Evolutionary conservation across 2,329 filamentous ascomycete genomes (phyloP).

Genomic region (Alternaria novae-zelandiae): DNA sequence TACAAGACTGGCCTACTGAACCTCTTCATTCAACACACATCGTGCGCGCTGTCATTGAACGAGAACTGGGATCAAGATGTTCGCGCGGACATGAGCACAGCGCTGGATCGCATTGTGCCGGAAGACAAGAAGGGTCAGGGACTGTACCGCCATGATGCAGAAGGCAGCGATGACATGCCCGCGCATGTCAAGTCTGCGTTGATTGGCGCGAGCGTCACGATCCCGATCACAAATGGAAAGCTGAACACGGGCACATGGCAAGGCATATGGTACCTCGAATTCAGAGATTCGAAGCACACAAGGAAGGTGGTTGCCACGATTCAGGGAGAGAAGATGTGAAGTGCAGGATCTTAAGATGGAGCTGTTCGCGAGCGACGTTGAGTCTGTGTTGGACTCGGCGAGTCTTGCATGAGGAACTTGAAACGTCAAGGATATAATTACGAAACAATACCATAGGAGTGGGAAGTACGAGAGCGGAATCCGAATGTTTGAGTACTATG

Average conservation of each 20-base stretch:
- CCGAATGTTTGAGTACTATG: not conserved
- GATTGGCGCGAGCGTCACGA: conserved; percentile 85
- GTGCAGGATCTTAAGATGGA: not conserved
- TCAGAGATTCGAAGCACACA: conserved; percentile 75
- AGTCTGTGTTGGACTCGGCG: not conserved
- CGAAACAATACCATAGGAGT: not conserved
- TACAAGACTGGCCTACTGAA: conserved; percentile 80
- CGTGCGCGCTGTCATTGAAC: conserved; percentile 87
- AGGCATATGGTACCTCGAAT: conserved; percentile 95
- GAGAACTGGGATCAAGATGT: conserved; percentile 91
- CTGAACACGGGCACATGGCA: conserved; percentile 78
- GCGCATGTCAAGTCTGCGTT: conserved; percentile 92
- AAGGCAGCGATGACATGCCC: conserved; percentile 93
- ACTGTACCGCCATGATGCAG: conserved; percentile 84
- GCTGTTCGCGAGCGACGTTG: not conserved
- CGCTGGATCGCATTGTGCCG: conserved; percentile 86
- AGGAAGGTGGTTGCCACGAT: conserved; percentile 91
- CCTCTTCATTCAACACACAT: conserved; percentile 95
- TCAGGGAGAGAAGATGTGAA: conserved; percentile 75
- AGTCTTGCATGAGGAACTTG: not conserved
- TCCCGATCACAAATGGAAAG: conserved; percentile 87
- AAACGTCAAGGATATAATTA: not conserved
- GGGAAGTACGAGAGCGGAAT: not conserved
- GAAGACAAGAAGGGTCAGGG: conserved; percentile 65
- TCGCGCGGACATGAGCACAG: conserved; percentile 91